Evolutionary conservation across 306 rosid genomes (phyloP), one percentile per base, ranked within the genome.

Genomic region (Pterocarpus macrocarpus): DNA sequence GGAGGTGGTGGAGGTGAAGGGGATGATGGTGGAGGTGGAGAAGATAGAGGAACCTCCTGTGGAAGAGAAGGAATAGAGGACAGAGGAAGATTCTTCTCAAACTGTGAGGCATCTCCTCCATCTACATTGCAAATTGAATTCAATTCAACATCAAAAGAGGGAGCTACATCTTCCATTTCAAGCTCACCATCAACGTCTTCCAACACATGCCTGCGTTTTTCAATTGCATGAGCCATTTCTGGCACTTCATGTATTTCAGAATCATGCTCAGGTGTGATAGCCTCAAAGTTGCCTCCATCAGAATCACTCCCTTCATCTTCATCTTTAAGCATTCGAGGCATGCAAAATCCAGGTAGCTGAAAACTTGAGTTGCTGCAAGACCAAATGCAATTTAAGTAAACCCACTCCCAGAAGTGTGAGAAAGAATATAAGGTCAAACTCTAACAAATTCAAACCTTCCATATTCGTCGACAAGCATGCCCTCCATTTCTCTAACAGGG

Each of bases 111-210:
- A 80, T 68, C 68, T 72, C 71, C 90, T 78, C 78, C 85, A 17
- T 57, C 75, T 69, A 76, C 80, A 89, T 81, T 76, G 77, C 86
- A 82, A 81, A 85, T 75, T 4, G 90, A 86, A 79, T 76, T 85
- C 80, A 85, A 64, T 86, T 89, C 91, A 62, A 82, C 86, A 75
- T 92, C 97, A 81, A 91, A 87, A 76, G 92, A 84, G 34, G 99
- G 99, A 49, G 99, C 95, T 63, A 90, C 97, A 57, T 96, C 99
- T 89, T 96, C 99, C 99, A 96, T 96, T 87, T 96, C 99, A 78
- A 96, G 97, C 82, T 96, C 99, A 5, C 98, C 99, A 69, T 94
- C 99, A 71, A 96, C 97, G 71, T 94, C 99, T 89, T 94, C 98
- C 88, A 94, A 82, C 64, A 94, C 89, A 86, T 86, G 99, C 68